Evolutionary conservation across 73 alveolate species (phyloP), one percentile per base, ranked within the genome.

Genomic region (Tetrahymena elliotti): DNA sequence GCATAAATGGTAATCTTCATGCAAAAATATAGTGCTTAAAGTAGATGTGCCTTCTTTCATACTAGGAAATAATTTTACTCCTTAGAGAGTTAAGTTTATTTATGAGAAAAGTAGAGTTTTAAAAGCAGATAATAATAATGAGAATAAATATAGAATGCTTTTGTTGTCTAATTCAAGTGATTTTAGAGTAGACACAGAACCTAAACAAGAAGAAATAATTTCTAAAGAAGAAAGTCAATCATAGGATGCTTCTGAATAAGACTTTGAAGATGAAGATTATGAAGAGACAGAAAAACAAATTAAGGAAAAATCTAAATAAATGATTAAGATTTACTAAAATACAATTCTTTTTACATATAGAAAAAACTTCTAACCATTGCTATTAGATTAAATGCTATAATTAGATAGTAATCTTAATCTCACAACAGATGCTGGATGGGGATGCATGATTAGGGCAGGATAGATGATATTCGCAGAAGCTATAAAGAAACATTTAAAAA

Each of bases 351-450:
- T 96, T 54, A 95, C 98, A 38, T 96, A 96, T 95, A 84, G 98
- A 95, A 34, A 41, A 52, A 94, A 95, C 52, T 95, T 96, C 38
- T 34, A 52, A 16, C 52, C 93, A 34, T 82, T 38, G 33, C 38
- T 68, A 8, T 18, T 22, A 68, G 22, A n/a, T 10, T 18, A 31
- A 18, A 27, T 1, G 33, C 41, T 9, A 41, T 37, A 53, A 83
- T 35, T 27, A 84, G 36, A 94, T 41, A 3, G 9, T 18, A 3
- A 6, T 0, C 6, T 31, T 3, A 93, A 38, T 88, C 84, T 83
- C 15, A 94, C 94, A 37, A 84, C 98, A 1, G 98, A 97, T 96
- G 93, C 97, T 34, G 98, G 98, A 38, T 97, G 98, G 98, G 98
- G 98, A 0, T 97, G 98, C 82, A 93, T 96, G 97, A 52, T 97